A percentile compares a stretch with the other conserved stretches of the same genome.
phyloP scores from a whole-genome alignment of 441 rosid genomes.

The Pelargonium australe region DNA sequence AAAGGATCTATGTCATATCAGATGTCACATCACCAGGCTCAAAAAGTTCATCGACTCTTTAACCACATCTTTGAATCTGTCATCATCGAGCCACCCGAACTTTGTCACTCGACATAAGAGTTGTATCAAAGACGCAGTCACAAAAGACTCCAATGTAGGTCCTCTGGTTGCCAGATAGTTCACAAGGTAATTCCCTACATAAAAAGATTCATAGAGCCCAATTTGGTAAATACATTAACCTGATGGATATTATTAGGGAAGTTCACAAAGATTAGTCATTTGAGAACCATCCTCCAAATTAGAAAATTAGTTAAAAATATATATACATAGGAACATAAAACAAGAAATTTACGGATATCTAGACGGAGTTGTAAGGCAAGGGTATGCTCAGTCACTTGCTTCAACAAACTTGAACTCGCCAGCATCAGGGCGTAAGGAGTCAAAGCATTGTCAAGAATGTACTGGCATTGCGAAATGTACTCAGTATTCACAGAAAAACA shows the following conservation, averaged over 20 bases:
- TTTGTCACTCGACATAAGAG: constrained; percentile 88
- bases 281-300: background rate
- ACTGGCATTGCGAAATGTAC: constrained; percentile 92
- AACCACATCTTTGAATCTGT: constrained; percentile 78
- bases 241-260: too few relatives aligned
- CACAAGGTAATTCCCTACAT: constrained; percentile 64
- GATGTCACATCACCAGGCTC: constrained; percentile 58
- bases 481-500: constrained; percentile 83
- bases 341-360: constrained; percentile 61
- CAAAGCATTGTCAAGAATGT: constrained; percentile 91
- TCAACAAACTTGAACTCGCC: constrained; percentile 93
- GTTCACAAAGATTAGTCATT: too few relatives aligned
- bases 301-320: background rate
- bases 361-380: constrained; percentile 84
- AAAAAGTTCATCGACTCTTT: constrained; percentile 80
- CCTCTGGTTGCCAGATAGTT: constrained; percentile 92
- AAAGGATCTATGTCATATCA: background rate
- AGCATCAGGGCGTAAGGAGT: constrained; percentile 97
- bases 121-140: constrained; percentile 75
- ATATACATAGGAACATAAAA: too few relatives aligned
- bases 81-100: constrained; percentile 99
- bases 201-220: background rate
- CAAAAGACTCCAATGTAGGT: constrained; percentile 78
- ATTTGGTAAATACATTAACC: background rate
- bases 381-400: constrained; percentile 95